phyloP scores from a whole-genome alignment of 2,329 filamentous ascomycete species.

The Xylariaceae sp. region DNA sequence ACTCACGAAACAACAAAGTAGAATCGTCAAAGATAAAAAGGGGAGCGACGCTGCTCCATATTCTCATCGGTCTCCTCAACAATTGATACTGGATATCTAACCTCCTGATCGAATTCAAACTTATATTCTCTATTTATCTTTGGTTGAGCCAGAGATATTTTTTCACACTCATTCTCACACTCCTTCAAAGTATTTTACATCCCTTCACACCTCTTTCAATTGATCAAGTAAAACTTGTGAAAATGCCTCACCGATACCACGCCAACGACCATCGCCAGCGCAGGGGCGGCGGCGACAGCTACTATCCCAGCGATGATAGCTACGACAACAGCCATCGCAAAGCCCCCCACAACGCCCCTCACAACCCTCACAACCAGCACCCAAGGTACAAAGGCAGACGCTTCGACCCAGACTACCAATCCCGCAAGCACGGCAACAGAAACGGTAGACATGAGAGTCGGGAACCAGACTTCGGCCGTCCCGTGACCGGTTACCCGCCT shows the following conservation, averaged over 20 bases:
- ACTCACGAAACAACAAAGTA: too few species aligned
- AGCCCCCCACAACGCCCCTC: neutral
- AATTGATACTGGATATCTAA: neutral
- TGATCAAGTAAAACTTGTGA: too few species aligned
- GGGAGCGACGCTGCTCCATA: too few species aligned
- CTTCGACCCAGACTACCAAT: constrained; percentile 9
- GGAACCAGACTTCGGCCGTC: neutral
- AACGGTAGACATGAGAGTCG: neutral
- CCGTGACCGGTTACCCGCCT: too few species aligned
- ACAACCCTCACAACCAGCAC: neutral
- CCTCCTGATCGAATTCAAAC: neutral
- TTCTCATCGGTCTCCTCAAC: neutral
- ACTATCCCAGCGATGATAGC: neutral
- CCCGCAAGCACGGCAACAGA: neutral
- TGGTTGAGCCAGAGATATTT: neutral
- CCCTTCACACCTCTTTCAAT: neutral
- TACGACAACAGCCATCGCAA: neutral
- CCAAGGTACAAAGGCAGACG: constrained; percentile 7
- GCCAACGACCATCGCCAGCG: neutral
- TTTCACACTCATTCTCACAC: neutral
- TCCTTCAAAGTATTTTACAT: neutral
- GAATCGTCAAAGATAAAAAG: too few species aligned
- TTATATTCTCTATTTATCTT: neutral
- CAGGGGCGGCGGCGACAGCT: neutral
- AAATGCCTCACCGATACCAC: neutral